Evolutionary conservation across 306 rosid species (phyloP).

Genomic region (Astragalus glycyphyllos): DNA sequence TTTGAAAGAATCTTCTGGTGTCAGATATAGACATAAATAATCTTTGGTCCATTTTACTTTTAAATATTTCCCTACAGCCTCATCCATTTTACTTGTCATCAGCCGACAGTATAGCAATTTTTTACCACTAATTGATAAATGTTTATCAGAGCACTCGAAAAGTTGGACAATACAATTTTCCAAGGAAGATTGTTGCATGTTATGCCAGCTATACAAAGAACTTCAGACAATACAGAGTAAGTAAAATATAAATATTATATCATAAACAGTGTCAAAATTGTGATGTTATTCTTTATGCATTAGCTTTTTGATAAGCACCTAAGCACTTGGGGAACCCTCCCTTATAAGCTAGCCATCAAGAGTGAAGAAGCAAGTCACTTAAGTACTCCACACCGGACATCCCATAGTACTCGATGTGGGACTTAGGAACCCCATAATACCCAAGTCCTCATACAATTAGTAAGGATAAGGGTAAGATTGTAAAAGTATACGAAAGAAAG

Average conservation of each 20-base stretch:
- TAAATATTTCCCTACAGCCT: constrained; percentile 5
- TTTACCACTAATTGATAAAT: constrained; percentile 22
- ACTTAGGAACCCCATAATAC: too few relatives aligned
- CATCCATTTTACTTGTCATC: not conserved
- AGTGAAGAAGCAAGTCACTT: too few relatives aligned
- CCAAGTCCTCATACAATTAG: too few relatives aligned
- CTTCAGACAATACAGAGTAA: constrained; percentile 68
- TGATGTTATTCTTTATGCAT: constrained; percentile 17
- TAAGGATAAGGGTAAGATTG: too few relatives aligned
- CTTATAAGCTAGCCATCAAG: too few relatives aligned
- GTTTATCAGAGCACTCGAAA: constrained; percentile 68
- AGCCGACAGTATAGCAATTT: not conserved
- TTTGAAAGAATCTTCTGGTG: constrained; percentile 18
- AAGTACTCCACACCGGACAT: too few relatives aligned
- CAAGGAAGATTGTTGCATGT: constrained; percentile 95
- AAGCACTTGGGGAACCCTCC: too few relatives aligned
- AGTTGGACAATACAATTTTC: constrained; percentile 75
- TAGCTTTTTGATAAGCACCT: not conserved
- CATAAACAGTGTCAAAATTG: not conserved
- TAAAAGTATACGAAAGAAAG: too few relatives aligned
- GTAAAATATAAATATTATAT: constrained; percentile 37
- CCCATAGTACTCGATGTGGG: too few relatives aligned
- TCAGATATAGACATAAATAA: constrained; percentile 2
- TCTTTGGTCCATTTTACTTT: constrained; percentile 10
- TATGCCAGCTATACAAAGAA: constrained; percentile 73